Evolutionary conservation across 768 basidiomycete species (phyloP), one percentile per base, ranked within the genome.

Genomic region (Rhodotorula diobovata): DNA sequence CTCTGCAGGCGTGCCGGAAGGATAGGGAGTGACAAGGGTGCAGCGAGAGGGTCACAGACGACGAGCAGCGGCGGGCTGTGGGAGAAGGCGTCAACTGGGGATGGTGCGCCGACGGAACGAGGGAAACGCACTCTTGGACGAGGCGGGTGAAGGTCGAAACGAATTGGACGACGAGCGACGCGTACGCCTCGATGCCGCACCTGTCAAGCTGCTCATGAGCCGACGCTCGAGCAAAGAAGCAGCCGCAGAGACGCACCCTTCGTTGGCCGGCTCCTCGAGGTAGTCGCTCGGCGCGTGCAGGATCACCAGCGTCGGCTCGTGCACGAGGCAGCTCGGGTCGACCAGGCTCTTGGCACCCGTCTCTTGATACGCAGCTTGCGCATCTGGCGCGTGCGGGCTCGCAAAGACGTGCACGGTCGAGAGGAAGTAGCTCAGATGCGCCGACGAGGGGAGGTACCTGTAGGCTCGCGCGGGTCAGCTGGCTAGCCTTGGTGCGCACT

Each of bases 401-500:
- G 50, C 37, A 37, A 23, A 39, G 30, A 43, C 45, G 72, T 73
- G 62, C 43, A 20, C 23, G 6, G 63, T 61, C 9, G 64, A 39
- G 54, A 68, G 67, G 60, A 73, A 73, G 58, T 68, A 73, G 55
- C 16, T 58, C 28, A 73, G n/a, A 11, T 73, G 72, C 7, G 72
- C 64, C 20, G 64, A 55, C 28, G 63, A 32, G 32, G 72, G 72
- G 4, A 73, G 48, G 34, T 63, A 28, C 32, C 72, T 73, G 61
- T 4, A 15, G n/a, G 46, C 46, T 43, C 11, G 25, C 3, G 46
- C 15, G 25, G 3, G 46, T 48, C 45, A 46, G 45, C 45, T 46
- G 45, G 8, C 45, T 39, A 10, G 12, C 16, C 39, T 12, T 4
- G 9, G 41, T 4, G 8, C 2, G 16, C 34, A 10, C 12, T 7